Evolutionary conservation across 495 filamentous ascomycete species (phyloP), one percentile per base, ranked within the genome.

Genomic region (Tetracladium setigerum): DNA sequence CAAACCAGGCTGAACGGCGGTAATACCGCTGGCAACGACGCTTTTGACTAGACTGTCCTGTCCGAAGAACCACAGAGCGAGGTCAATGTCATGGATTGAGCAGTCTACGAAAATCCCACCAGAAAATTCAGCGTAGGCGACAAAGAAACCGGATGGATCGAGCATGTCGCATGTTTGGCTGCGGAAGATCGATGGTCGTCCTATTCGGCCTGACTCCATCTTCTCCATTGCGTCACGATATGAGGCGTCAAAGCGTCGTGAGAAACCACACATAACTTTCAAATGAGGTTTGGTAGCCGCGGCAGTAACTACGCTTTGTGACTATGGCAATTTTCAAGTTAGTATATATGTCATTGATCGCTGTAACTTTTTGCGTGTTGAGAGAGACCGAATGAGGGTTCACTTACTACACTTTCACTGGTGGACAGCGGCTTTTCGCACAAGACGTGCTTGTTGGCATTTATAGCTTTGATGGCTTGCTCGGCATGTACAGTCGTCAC

Each of bases 251-350:
- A 81, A 79, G 22, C 77, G 72, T 3, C 75, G 67, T 12, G 73
- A 77, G 65, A 78, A 79, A 5, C 76, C 77, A 49, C 74, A 77
- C 72, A 81, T 76, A 27, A 78, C 70, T 56, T 79, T 78, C 14
- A 77, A 62, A 48, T 74, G 62, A 5, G 73, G 74, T 24, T 69
- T 72, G 27, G 60, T 60, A 38, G 54, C 50, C 9, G 77, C 76
- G 9, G 68, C 73, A 38, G 71, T 66, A 49, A 78, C 60, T 40
- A 81, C 75, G 12, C 55, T 59, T 63, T 72, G 71, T 36, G 70
- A 74, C 74, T 77, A 27, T 24, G 36, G n/a, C 17, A 24, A 27
- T 30, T 11, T n/a, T n/a, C n/a, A n/a, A n/a, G n/a, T n/a, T n/a
- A 16, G 38, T 18, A 14, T 8, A 15, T 14, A 30, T 18, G 44